phyloP scores from a whole-genome alignment of 2,329 filamentous ascomycete species.

The Claviceps monticola region DNA sequence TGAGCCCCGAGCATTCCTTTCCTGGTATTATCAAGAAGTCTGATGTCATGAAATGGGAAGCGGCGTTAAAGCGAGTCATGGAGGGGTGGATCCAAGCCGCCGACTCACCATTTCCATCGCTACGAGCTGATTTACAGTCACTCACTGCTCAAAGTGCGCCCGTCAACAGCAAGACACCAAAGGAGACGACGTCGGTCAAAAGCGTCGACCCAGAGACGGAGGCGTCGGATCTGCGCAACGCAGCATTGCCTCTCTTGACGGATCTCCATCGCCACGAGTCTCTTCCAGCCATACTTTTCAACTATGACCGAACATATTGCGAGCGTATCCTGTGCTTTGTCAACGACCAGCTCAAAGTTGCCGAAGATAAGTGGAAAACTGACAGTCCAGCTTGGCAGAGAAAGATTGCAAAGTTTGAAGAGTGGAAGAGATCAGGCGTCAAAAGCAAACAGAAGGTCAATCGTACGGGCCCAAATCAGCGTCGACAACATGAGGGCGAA shows the following conservation, averaged over 20 bases:
- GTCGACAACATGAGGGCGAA: background rate
- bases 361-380: constrained; percentile 37
- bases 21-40: background rate
- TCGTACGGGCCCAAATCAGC: background rate
- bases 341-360: constrained; percentile 14
- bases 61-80: background rate
- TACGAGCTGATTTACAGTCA: background rate
- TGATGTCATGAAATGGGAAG: background rate
- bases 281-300: constrained; percentile 63
- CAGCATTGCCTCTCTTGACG: constrained; percentile 7
- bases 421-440: constrained; percentile 28
- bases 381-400: constrained; percentile 42
- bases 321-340: constrained; percentile 42
- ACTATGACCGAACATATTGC: constrained; percentile 55
- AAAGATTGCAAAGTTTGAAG: constrained; percentile 37
- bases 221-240: constrained; percentile 32
- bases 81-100: background rate
- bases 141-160: background rate
- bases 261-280: constrained; percentile 49
- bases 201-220: constrained; percentile 28
- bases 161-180: constrained; percentile 16
- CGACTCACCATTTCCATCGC: background rate
- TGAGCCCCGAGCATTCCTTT: background rate
- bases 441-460: constrained; percentile 20
- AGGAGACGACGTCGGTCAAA: background rate